phyloP scores from a whole-genome alignment of 108 stramenopile genomes.

The Cyclotella cryptica region DNA sequence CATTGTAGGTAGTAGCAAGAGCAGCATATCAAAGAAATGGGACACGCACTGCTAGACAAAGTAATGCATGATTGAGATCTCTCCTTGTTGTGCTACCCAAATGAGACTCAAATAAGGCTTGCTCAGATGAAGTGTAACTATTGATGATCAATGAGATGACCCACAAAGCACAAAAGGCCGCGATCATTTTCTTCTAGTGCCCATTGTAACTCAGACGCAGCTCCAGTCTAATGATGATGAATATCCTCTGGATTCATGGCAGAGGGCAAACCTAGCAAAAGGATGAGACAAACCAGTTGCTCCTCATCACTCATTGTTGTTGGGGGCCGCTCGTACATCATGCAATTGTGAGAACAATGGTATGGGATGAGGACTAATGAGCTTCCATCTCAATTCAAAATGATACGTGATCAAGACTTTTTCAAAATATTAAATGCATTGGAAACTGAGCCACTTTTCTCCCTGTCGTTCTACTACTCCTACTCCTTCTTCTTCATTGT shows the following conservation, averaged over 20 bases:
- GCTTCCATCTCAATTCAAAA: too few relatives aligned
- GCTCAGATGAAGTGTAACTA: neutral
- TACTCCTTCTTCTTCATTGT: too few relatives aligned
- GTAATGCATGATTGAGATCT: constrained; percentile 5
- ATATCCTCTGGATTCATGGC: neutral
- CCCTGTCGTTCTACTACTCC: too few relatives aligned
- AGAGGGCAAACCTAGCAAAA: constrained; percentile 27
- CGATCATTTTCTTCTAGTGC: constrained; percentile 40
- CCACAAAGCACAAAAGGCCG: constrained; percentile 28
- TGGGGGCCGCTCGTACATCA: neutral
- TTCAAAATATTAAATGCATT: too few relatives aligned
- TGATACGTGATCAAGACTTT: too few relatives aligned
- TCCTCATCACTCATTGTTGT: constrained; percentile 22
- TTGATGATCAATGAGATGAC: constrained; percentile 30
- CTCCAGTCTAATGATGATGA: too few relatives aligned
- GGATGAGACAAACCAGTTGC: constrained; percentile 32
- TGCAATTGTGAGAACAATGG: too few relatives aligned
- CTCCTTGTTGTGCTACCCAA: neutral
- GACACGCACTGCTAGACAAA: constrained; percentile 30
- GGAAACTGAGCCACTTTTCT: too few relatives aligned
- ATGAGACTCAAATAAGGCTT: neutral
- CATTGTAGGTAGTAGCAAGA: constrained; percentile 1
- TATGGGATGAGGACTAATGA: too few relatives aligned
- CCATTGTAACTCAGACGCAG: constrained; percentile 6
- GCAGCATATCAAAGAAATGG: constrained; percentile 26